These are phyloP conservation scores for Caryopteris hybrid DNA, from an alignment of 305 asterid genomes.

Conservation along the genomic window DNA sequence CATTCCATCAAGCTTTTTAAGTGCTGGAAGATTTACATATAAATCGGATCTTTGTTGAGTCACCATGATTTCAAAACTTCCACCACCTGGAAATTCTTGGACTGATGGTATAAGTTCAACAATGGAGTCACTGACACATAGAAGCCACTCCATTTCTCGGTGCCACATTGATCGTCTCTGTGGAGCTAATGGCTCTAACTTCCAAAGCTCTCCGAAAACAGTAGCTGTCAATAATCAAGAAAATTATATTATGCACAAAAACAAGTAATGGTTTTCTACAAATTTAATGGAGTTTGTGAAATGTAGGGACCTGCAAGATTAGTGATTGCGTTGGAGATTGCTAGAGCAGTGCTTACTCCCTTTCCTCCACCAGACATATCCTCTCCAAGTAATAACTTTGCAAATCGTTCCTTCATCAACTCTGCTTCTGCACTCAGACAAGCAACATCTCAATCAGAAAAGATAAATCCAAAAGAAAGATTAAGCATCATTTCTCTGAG, in stretches of 20 bases:
- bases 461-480: background rate
- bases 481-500: background rate
- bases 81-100: slow-evolving; percentile 69
- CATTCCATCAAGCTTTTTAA: slow-evolving; percentile 75
- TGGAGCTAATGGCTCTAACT: slow-evolving; percentile 65
- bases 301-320: slow-evolving; percentile 69
- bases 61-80: slow-evolving; percentile 77
- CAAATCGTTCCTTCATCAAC: slow-evolving; percentile 78
- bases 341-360: slow-evolving; percentile 82
- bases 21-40: slow-evolving; percentile 76
- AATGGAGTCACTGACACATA: slow-evolving; percentile 78
- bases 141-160: slow-evolving; percentile 90
- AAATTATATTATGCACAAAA: background rate
- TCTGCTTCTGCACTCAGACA: slow-evolving; percentile 48
- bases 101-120: slow-evolving; percentile 83
- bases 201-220: slow-evolving; percentile 88
- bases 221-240: slow-evolving; percentile 42
- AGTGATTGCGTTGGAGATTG: slow-evolving; percentile 90
- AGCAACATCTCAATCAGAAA: background rate
- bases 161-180: slow-evolving; percentile 63
- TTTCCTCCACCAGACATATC: slow-evolving; percentile 96
- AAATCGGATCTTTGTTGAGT: slow-evolving; percentile 73
- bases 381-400: slow-evolving; percentile 81
- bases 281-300: background rate
- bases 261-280: background rate